Evolutionary conservation across 129 eudicot species (phyloP).

Genomic region (Helichrysum umbraculigerum): DNA sequence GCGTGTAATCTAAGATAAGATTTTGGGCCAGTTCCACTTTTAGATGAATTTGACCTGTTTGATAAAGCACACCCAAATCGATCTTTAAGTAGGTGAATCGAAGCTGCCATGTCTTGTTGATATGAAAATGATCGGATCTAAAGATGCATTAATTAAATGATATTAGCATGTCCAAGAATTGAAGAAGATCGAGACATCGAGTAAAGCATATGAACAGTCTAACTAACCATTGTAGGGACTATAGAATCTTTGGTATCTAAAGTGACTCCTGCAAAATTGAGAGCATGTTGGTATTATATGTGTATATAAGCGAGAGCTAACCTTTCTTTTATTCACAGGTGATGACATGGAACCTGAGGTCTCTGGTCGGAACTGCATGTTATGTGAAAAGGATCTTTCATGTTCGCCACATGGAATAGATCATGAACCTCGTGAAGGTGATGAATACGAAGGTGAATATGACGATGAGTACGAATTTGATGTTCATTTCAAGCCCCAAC

Average conservation of each 20-base stretch:
- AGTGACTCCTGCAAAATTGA: not conserved
- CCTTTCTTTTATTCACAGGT: not conserved
- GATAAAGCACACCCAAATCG: not conserved
- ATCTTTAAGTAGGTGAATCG: not conserved
- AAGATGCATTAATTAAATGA: not conserved
- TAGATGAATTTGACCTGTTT: not conserved
- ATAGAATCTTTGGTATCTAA: not conserved
- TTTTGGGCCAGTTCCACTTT: not conserved
- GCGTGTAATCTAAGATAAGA: not conserved
- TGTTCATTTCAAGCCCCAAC: not conserved
- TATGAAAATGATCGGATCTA: not conserved
- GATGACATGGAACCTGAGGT: not conserved
- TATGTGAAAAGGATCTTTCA: conserved; percentile 15
- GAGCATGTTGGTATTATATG: not conserved
- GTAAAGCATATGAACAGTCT: not conserved
- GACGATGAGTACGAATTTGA: not conserved
- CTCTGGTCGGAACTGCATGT: conserved; percentile 2
- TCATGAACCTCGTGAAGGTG: too few species aligned
- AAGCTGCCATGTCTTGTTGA: not conserved
- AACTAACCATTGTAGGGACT: not conserved
- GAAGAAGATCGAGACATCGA: not conserved
- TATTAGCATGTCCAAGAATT: not conserved
- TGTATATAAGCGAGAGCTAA: not conserved
- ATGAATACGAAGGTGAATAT: not conserved
- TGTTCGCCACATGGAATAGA: not conserved